Conservation (phyloP, 768 basidiomycete genomes). For the Hemileccinum impolitum region DNA sequence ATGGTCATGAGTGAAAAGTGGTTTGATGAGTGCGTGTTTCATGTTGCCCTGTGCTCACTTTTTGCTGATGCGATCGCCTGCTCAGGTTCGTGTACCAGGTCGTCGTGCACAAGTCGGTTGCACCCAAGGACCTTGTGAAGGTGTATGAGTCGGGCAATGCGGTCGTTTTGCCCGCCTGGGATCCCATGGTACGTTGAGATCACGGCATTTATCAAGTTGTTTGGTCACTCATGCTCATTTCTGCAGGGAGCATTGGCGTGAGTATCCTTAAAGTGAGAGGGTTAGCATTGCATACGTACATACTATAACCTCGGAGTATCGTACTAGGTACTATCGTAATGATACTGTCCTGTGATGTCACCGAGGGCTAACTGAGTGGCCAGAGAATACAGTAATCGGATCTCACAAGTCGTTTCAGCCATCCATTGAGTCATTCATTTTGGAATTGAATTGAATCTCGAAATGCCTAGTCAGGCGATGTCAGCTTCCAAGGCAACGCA, state of each 20-base stretch:
- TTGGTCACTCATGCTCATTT: neutral
- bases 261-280: neutral
- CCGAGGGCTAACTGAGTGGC: neutral
- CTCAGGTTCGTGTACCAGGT: conserved; percentile 87
- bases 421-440: neutral
- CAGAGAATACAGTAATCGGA: neutral
- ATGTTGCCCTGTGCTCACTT: neutral
- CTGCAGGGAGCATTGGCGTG: conserved; percentile 25
- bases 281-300: neutral
- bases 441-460: too few relatives aligned
- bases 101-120: conserved; percentile 78
- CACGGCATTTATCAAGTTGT: neutral
- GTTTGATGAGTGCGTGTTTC: conserved; percentile 76
- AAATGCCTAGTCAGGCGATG: too few relatives aligned
- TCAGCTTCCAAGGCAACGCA: too few relatives aligned
- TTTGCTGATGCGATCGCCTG: conserved; percentile 1
- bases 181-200: conserved; percentile 37
- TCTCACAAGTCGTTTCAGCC: neutral
- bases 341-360: neutral
- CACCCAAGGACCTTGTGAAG: conserved; percentile 76
- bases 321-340: neutral
- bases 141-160: conserved; percentile 69
- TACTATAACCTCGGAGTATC: neutral
- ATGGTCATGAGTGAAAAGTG: conserved; percentile 90
- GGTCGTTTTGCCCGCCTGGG: conserved; percentile 83